These are phyloP conservation scores for Tephrocybe rancida DNA, from an alignment of 768 basidiomycete genomes.

Conservation along the genomic window DNA sequence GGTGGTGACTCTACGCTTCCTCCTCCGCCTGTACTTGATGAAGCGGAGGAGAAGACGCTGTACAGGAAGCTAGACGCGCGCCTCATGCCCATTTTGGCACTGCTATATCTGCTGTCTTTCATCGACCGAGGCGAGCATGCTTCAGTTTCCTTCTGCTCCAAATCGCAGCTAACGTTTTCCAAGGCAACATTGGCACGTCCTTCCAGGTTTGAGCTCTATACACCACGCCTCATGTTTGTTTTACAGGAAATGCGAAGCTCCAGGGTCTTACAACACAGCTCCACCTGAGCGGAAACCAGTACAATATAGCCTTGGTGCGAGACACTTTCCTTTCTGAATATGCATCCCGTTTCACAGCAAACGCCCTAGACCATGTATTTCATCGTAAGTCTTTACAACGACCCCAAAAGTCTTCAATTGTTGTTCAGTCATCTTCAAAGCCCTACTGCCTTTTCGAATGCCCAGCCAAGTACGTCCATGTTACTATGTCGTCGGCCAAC, in stretches of 20 bases:
- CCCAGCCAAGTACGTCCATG: constrained; percentile 60
- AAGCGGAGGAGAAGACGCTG: constrained; percentile 51
- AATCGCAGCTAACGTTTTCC: neutral
- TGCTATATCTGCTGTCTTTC: constrained; percentile 67
- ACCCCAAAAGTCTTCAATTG: neutral
- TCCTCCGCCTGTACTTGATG: constrained; percentile 45
- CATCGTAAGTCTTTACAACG: constrained; percentile 44
- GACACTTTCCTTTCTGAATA: neutral
- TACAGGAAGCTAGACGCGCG: constrained; percentile 62
- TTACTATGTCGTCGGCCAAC: neutral
- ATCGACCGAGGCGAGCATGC: constrained; percentile 55
- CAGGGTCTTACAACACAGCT: constrained; percentile 63
- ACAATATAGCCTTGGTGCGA: constrained; percentile 66
- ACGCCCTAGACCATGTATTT: constrained; percentile 65
- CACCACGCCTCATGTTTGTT: neutral
- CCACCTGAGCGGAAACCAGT: constrained; percentile 56
- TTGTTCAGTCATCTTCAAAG: constrained; percentile 25
- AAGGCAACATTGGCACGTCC: constrained; percentile 58
- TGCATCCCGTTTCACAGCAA: neutral
- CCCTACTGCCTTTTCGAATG: constrained; percentile 69
- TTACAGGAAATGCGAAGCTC: constrained; percentile 63
- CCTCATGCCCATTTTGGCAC: constrained; percentile 57
- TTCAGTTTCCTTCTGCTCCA: neutral
- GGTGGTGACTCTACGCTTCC: constrained; percentile 48
- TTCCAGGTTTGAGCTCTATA: neutral